Evolutionary conservation across 805 yeast species (phyloP).

Genomic region (Jamesozyma gamospora): DNA sequence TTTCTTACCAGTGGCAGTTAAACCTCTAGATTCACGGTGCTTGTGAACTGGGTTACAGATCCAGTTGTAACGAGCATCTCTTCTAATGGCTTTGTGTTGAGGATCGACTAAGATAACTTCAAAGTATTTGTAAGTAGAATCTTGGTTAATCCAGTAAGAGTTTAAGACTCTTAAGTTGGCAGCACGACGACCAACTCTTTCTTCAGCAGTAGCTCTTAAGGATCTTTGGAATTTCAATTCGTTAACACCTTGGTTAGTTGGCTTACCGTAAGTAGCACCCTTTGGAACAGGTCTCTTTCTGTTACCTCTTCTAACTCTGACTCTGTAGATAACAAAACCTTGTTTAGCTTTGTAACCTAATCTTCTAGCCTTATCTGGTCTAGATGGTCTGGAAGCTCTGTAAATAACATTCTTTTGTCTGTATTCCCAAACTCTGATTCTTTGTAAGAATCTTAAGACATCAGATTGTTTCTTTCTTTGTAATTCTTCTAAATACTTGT

Average conservation of each 20-base stretch:
- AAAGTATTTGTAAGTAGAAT: slow-evolving; percentile 97
- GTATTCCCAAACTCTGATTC: slow-evolving; percentile 99
- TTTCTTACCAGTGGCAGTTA: slow-evolving; percentile 95
- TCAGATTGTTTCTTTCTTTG: slow-evolving; percentile 99
- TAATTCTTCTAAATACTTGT: slow-evolving; percentile 98
- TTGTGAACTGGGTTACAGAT: slow-evolving; percentile 99
- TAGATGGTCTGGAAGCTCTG: slow-evolving; percentile 97
- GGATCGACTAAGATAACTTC: slow-evolving; percentile 98
- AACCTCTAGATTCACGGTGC: slow-evolving; percentile 99
- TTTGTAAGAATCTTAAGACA: slow-evolving; percentile 95
- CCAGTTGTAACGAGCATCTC: slow-evolving; percentile 99
- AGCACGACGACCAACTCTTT: slow-evolving; percentile 98
- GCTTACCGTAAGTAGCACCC: slow-evolving; percentile 99
- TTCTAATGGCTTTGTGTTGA: slow-evolving; percentile 96
- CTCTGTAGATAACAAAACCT: slow-evolving; percentile 97
- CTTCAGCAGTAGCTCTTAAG: slow-evolving; percentile 97
- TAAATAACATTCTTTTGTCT: slow-evolving; percentile 97
- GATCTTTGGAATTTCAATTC: slow-evolving; percentile 99
- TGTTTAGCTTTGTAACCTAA: slow-evolving; percentile 99
- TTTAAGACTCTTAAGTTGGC: slow-evolving; percentile 97
- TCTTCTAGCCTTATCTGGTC: slow-evolving; percentile 99
- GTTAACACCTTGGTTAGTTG: slow-evolving; percentile 99
- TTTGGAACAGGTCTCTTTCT: slow-evolving; percentile 99
- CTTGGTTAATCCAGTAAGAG: slow-evolving; percentile 99
- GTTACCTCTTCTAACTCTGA: slow-evolving; percentile 99